Base-by-base conservation (phyloP, 1,284 basidiomycete genomes). In the Ustilago trichophora region DNA sequence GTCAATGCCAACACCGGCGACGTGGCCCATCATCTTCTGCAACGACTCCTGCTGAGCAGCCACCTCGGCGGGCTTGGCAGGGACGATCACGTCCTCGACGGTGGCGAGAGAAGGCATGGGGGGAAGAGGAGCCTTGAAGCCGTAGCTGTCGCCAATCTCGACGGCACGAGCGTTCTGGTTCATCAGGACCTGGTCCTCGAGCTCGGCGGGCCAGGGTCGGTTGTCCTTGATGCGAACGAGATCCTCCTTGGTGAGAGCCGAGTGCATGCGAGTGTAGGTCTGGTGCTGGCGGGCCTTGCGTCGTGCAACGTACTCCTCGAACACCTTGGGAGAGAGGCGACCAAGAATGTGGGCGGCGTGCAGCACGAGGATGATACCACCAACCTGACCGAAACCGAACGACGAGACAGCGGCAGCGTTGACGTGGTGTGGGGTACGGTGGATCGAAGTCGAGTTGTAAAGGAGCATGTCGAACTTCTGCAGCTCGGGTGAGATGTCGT, bases 351-450 rank as follows among this genome's bases (percentile, higher is more conserved):
- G 93, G 72, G 91, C 90, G 45, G 96, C 93, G 83, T 98, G 90
- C 53, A 98, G 82, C 73, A 97, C 85, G 66, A 95, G 86, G 42
- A 89, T 90, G 63, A 90, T 91, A 64, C 95, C 96, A 67, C 95
- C 96, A 9, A 80, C 78, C 87, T 98, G 96, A 77, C 95, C 96
- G 86, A 98, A 98, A 76, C 96, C 96, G 85, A 98, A 98, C 16
- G 93, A 97, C 4, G 95, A 97, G 86, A 83, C 72, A 31, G 74
- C 67, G 26, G 70, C 75, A 13, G 71, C 75, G 55, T 78, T 72
- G 57, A 76, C 64, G 51, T 78, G 73, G 29, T 70, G 57, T n/a
- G 70, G 63, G 2, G 76, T 73, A 21, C 76, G 72, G 59, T 78
- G 67, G 76, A 98, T 93, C 4, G 93, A 87, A 83, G 91, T 93